Percentiles rank a stretch among this genome's conserved stretches.
phyloP scores from a whole-genome alignment of 768 basidiomycete species.

The Podaxis sp. region DNA sequence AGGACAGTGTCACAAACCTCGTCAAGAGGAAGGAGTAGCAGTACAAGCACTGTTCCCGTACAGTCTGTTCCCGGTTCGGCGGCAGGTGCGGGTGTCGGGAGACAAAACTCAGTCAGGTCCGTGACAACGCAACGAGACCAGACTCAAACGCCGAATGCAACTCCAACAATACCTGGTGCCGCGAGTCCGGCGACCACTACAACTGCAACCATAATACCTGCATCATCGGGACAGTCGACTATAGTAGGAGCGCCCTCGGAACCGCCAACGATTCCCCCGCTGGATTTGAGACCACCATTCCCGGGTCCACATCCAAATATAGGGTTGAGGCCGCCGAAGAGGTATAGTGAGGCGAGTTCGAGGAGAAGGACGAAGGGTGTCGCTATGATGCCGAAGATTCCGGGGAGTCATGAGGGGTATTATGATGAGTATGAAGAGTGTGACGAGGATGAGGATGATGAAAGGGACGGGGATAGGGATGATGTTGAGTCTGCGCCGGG shows the following conservation, averaged over 20 bases:
- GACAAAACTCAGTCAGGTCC: slow-evolving; percentile 1
- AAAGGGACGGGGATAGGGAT: slow-evolving; percentile 23
- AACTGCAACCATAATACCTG: too few species aligned
- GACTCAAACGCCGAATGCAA: slow-evolving; percentile 1
- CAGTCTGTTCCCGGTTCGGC: slow-evolving; percentile 19
- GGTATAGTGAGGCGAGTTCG: slow-evolving; percentile 18
- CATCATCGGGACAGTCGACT: not conserved
- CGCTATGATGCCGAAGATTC: slow-evolving; percentile 41
- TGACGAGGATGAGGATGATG: slow-evolving; percentile 23
- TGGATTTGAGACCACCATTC: slow-evolving; percentile 59
- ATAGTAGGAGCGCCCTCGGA: not conserved
- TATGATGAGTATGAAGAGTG: slow-evolving; percentile 26
- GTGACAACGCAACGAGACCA: not conserved
- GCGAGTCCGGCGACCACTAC: too few species aligned
- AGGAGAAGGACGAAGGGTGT: slow-evolving; percentile 19
- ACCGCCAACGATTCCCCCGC: slow-evolving; percentile 54
- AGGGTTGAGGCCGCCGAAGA: slow-evolving; percentile 24
- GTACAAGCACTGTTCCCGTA: slow-evolving; percentile 42
- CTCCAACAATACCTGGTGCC: not conserved
- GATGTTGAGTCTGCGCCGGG: slow-evolving; percentile 22
- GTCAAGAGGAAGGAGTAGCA: slow-evolving; percentile 46
- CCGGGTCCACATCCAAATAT: slow-evolving; percentile 37
- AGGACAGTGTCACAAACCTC: slow-evolving; percentile 66
- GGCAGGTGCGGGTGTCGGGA: not conserved
- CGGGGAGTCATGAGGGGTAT: slow-evolving; percentile 36